phyloP scores from a whole-genome alignment of 2,329 filamentous ascomycete genomes.

The Metarhizium album region DNA sequence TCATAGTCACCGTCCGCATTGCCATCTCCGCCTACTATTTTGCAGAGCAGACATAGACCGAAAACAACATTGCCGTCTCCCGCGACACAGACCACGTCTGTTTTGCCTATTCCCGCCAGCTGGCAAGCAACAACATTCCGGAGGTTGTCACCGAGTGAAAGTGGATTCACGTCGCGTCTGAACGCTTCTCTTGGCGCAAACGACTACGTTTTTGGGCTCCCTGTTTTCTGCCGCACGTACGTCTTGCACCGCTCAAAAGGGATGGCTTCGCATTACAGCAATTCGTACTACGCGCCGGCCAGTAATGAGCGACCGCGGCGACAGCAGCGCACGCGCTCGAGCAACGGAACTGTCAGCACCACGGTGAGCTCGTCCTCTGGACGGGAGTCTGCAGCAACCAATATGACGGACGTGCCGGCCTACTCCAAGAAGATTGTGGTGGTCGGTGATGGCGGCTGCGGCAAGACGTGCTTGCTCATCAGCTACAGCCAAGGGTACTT shows the following conservation, averaged over 20 bases:
- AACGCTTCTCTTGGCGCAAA: background rate
- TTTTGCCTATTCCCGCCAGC: background rate
- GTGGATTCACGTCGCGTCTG: slow-evolving; percentile 1
- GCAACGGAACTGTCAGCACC: slow-evolving; percentile 84
- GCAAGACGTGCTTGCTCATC: slow-evolving; percentile 96
- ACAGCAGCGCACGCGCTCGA: slow-evolving; percentile 54
- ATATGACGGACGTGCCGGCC: slow-evolving; percentile 79
- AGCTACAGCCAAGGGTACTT: slow-evolving; percentile 99
- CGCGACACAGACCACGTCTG: slow-evolving; percentile 2
- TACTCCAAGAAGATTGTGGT: slow-evolving; percentile 99
- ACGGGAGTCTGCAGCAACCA: slow-evolving; percentile 68
- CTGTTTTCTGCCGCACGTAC: background rate
- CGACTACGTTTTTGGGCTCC: background rate
- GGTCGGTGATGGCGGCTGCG: slow-evolving; percentile 93
- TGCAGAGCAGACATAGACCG: background rate
- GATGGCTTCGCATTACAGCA: slow-evolving; percentile 47
- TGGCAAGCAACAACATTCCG: slow-evolving; percentile 1
- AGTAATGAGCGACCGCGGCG: slow-evolving; percentile 28
- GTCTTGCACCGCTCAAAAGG: slow-evolving; percentile 3
- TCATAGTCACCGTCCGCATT: background rate
- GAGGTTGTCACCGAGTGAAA: background rate
- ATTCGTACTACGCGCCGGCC: slow-evolving; percentile 37
- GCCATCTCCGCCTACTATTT: no score
- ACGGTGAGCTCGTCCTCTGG: slow-evolving; percentile 66
- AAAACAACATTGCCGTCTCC: background rate